Conservation (phyloP, 768 basidiomycete genomes). For the Artomyces pyxidatus region DNA sequence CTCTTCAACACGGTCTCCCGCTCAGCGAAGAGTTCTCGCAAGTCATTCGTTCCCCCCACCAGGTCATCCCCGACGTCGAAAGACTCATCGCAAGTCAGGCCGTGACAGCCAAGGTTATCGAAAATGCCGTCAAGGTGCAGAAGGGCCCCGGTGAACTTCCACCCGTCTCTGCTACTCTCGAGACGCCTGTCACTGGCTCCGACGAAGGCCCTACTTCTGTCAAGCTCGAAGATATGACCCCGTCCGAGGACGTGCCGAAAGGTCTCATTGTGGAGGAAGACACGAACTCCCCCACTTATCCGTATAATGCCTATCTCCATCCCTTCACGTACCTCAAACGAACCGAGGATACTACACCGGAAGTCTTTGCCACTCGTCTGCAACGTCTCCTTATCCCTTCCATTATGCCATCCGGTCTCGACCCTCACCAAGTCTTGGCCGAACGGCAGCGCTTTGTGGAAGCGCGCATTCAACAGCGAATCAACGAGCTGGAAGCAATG, state of each 20-base stretch:
- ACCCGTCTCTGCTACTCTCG: conserved; percentile 13
- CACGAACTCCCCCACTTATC: conserved; percentile 73
- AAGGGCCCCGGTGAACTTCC: conserved; percentile 36
- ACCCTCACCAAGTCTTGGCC: conserved; percentile 83
- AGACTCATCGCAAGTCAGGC: conserved; percentile 56
- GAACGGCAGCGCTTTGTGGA: conserved; percentile 91
- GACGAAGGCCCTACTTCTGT: conserved; percentile 27
- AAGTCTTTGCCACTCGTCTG: conserved; percentile 60
- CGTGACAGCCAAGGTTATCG: conserved; percentile 54
- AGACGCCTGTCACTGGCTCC: conserved; percentile 3
- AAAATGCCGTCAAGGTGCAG: conserved; percentile 67
- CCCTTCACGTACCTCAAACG: conserved; percentile 79
- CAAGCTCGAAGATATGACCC: conserved; percentile 48
- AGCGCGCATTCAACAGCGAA: conserved; percentile 80
- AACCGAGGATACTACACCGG: conserved; percentile 47
- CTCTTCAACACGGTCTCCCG: conserved; percentile 54
- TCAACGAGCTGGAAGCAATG: conserved; percentile 75
- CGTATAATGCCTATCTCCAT: conserved; percentile 84
- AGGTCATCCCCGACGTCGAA: conserved; percentile 54
- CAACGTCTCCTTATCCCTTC: conserved; percentile 82
- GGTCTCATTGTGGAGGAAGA: conserved; percentile 76
- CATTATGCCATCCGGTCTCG: conserved; percentile 85
- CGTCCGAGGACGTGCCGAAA: conserved; percentile 58
- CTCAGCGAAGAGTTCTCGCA: conserved; percentile 65
- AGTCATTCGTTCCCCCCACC: conserved; percentile 58